Evolutionary conservation across 225 moss, liverwort and hornwort species (phyloP).

Genomic region (Pleurozium schreberi): DNA sequence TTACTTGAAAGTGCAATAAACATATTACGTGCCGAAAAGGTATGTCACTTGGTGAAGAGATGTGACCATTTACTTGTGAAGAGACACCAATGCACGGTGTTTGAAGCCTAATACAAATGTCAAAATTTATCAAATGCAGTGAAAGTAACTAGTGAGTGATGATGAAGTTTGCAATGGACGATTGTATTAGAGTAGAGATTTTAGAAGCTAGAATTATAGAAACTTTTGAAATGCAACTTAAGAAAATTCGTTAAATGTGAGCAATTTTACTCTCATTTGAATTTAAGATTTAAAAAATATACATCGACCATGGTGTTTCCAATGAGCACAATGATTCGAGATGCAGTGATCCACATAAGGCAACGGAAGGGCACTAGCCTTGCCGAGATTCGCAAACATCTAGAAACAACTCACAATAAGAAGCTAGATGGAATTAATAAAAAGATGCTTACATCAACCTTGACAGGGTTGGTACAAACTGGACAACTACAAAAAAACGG

Average conservation of each 20-base stretch:
- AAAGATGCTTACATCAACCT: not conserved
- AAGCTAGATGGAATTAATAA: conserved; percentile 15
- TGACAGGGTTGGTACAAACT: not conserved
- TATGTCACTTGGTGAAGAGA: not conserved
- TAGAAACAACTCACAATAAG: conserved; percentile 2
- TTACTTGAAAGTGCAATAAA: not conserved
- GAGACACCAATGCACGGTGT: not conserved
- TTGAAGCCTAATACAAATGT: not conserved
- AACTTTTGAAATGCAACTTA: not conserved
- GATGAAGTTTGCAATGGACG: not conserved
- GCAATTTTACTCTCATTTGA: fast-evolving
- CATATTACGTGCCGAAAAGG: too few species aligned
- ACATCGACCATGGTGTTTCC: not conserved
- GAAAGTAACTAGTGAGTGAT: not conserved
- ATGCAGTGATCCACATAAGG: conserved; percentile 12
- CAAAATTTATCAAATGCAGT: not conserved
- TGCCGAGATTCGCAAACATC: conserved; percentile 8
- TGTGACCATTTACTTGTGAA: not conserved
- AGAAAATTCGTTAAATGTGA: not conserved
- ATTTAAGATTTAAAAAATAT: too few species aligned
- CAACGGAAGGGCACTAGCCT: not conserved
- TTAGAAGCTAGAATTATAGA: not conserved
- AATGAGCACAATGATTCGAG: conserved; percentile 6
- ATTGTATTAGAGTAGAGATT: not conserved
- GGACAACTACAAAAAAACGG: conserved; percentile 16